Evolutionary conservation across 2,329 filamentous ascomycete species (phyloP), one percentile per base, ranked within the genome.

Genomic region (Geosmithia morbida): DNA sequence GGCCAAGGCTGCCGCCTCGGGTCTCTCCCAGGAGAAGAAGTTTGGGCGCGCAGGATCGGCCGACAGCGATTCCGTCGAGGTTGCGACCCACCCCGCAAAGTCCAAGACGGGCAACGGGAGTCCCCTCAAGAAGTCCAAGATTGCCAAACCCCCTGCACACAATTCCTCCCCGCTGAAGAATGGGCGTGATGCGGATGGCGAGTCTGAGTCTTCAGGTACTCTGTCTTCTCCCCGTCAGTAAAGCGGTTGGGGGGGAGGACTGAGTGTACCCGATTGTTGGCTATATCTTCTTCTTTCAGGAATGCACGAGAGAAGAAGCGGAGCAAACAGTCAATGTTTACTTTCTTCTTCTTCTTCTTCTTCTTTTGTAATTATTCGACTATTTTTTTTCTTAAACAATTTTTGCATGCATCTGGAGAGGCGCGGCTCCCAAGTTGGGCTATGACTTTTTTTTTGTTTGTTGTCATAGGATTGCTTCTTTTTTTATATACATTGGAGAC

Each of bases 121-220:
- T 47, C 66, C 66, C 8, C 54, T 65, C 0, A 69, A 68, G 55
- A 69, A 69, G 53, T 57, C 67, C 41, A 67, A 67, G 55, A 65
- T 61, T 16, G 58, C 65, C 26, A 74, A 75, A 56, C 70, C 30
- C 7, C 30, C 73, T 41, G 61, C 64, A 10, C 56, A 73, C 46
- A 69, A 67, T 20, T 70, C 72, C 8, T 70, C 72, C 7, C 67
- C 72, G 3, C 64, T 69, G 70, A 75, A 72, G 55, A 70, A 66
- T 51, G 69, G 70, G 17, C 66, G 67, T 43, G 65, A 70, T 43
- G 66, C 66, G 17, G 74, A 77, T 44, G 68, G 62, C 41, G 71
- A 70, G 51, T 77, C 74, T 16, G 75, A 79, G 55, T 76, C 74
- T 41, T 77, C 74, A 1, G 75, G 70, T 17, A 72, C 72, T 0